Evolutionary conservation across 306 rosid genomes (phyloP).

Genomic region (Gastrolobium bilobum): DNA sequence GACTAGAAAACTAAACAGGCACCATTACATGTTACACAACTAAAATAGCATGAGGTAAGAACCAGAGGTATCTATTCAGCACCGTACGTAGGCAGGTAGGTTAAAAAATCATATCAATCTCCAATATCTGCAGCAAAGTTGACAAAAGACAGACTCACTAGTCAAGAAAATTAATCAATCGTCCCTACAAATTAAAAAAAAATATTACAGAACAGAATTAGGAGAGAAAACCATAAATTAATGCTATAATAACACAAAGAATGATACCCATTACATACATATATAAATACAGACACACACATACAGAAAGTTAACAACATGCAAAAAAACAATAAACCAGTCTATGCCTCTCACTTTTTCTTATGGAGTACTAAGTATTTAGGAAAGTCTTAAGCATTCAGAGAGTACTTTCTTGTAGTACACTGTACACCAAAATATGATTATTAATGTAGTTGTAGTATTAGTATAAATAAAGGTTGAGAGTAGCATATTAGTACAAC

Average conservation of each 20-base stretch:
- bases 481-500: constrained; percentile 1
- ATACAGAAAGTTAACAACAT: constrained; percentile 12
- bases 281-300: neutral
- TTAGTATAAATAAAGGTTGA: constrained; percentile 16
- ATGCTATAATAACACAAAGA: constrained; percentile 18
- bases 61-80: constrained; percentile 26
- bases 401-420: neutral
- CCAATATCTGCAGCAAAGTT: constrained; percentile 52
- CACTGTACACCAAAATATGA: neutral
- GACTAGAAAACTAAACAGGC: constrained; percentile 32
- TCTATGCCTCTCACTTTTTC: neutral
- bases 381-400: neutral
- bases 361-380: neutral
- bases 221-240: constrained; percentile 32
- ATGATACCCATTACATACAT: constrained; percentile 13
- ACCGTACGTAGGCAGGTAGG: constrained; percentile 19
- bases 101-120: constrained; percentile 31
- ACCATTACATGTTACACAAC: constrained; percentile 29
- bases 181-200: constrained; percentile 24
- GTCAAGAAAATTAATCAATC: constrained; percentile 41
- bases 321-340: constrained; percentile 3
- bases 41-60: constrained; percentile 34
- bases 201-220: constrained; percentile 35
- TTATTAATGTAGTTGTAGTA: neutral
- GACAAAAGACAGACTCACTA: constrained; percentile 29